Evolutionary conservation across 202 grass and related monocot genomes (phyloP).

Genomic region (Carex sylvatica): DNA sequence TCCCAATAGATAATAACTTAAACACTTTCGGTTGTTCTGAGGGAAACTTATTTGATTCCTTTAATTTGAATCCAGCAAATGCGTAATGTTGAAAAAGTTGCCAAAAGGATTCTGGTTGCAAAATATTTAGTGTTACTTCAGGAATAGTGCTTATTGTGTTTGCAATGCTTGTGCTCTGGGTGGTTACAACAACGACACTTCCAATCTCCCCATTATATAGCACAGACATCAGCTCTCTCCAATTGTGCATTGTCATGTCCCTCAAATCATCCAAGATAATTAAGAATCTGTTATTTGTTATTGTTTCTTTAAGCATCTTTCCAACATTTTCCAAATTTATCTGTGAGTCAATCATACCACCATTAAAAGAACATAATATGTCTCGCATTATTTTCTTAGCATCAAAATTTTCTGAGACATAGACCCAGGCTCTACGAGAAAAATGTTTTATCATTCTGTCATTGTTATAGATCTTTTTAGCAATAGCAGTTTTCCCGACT

Average conservation of each 20-base stretch:
- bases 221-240: background rate
- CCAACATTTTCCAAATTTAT: background rate
- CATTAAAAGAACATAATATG: background rate
- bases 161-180: conserved; percentile 22
- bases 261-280: conserved; percentile 41
- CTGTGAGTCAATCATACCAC: background rate
- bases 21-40: background rate
- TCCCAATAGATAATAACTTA: background rate
- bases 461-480: background rate
- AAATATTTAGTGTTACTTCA: background rate
- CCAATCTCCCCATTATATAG: background rate
- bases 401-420: background rate
- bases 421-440: background rate
- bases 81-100: conserved; percentile 10
- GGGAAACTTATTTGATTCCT: background rate
- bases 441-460: background rate
- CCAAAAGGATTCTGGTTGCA: conserved; percentile 4
- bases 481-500: background rate
- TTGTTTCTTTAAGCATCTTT: background rate
- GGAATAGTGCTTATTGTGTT: background rate
- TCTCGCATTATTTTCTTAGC: background rate
- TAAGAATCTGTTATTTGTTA: conserved; percentile 24
- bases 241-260: background rate
- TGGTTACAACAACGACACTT: conserved; percentile 31
- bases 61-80: background rate